Evolutionary conservation across 2,329 filamentous ascomycete genomes (phyloP).

Genomic region (Phoma herbarum): DNA sequence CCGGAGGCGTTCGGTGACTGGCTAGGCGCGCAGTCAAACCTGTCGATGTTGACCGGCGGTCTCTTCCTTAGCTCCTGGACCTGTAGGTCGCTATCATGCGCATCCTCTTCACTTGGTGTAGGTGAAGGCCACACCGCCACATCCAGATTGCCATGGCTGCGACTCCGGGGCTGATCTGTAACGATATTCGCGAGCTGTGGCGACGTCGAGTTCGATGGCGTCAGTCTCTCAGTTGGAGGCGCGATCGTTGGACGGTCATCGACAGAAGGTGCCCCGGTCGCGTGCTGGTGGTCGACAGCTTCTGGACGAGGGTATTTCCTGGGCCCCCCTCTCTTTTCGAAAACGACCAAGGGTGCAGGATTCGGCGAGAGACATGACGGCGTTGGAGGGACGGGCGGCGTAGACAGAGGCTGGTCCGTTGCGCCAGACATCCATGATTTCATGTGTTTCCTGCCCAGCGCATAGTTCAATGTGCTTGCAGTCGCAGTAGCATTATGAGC

Average conservation of each 20-base stretch:
- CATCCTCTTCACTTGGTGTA: conserved; percentile 66
- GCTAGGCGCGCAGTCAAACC: neutral
- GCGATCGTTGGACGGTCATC: conserved; percentile 3
- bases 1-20: neutral
- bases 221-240: conserved; percentile 23
- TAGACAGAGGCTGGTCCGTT: neutral
- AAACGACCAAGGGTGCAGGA: neutral
- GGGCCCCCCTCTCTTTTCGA: conserved; percentile 24
- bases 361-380: neutral
- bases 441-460: conserved; percentile 40
- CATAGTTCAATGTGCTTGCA: conserved; percentile 37
- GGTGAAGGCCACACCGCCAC: conserved; percentile 66
- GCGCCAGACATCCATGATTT: conserved; percentile 45
- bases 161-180: neutral
- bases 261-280: neutral
- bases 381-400: neutral
- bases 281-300: conserved; percentile 4
- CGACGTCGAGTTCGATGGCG: conserved; percentile 46
- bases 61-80: neutral
- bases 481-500: conserved; percentile 19
- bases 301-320: conserved; percentile 17
- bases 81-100: neutral
- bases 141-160: conserved; percentile 3
- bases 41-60: neutral
- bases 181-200: conserved; percentile 46